phyloP scores from a whole-genome alignment of 2,329 filamentous ascomycete genomes.

The Claviceps pusilla region DNA sequence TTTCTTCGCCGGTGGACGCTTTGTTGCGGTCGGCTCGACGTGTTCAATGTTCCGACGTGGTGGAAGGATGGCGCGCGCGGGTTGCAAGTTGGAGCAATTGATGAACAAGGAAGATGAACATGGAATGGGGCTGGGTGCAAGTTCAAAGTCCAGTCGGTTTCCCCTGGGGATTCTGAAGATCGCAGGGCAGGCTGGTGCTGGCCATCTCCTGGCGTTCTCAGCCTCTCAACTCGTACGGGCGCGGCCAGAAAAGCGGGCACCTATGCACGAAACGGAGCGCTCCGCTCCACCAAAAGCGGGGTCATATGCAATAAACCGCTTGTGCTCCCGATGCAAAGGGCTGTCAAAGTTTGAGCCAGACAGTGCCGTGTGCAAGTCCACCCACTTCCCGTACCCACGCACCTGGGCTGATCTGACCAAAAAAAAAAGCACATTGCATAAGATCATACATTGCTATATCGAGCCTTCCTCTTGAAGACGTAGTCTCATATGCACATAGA shows the following conservation, averaged over 20 bases:
- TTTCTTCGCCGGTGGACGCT: neutral
- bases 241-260: neutral
- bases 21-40: too few species aligned
- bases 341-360: neutral
- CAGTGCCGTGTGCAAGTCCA: neutral
- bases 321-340: neutral
- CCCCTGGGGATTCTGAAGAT: too few species aligned
- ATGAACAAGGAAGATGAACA: neutral
- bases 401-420: neutral
- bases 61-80: neutral
- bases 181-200: neutral
- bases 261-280: neutral
- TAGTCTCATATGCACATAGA: neutral
- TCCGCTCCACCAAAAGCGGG: neutral
- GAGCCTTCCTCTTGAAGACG: neutral
- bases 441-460: neutral
- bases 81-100: neutral
- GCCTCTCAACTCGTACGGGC: constrained; percentile 7
- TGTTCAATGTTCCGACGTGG: neutral
- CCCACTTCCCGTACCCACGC: neutral
- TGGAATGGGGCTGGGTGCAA: too few species aligned
- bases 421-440: neutral
- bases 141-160: too few species aligned
- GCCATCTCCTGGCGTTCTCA: neutral
- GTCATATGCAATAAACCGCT: constrained; percentile 1